These are phyloP conservation scores for Digitaria exilis DNA, from an alignment of 202 grass and related monocot species.

Conservation along the genomic window DNA sequence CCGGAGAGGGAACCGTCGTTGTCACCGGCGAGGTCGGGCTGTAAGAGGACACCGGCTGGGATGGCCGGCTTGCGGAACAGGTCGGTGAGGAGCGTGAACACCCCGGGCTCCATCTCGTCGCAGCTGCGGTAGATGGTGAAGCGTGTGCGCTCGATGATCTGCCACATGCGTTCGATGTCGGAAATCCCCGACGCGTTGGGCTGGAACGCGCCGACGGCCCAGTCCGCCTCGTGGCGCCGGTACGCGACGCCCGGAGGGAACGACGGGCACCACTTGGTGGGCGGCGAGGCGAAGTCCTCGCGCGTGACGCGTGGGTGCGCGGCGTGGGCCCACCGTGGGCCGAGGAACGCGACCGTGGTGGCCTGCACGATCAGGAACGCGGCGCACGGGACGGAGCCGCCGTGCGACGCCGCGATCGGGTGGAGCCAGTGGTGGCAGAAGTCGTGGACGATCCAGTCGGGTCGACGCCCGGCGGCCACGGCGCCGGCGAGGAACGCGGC, in stretches of 20 bases:
- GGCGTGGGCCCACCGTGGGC: neutral
- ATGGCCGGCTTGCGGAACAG: constrained; percentile 29
- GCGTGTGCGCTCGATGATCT: neutral
- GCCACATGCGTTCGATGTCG: neutral
- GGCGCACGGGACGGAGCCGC: constrained; percentile 45
- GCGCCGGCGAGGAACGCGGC: constrained; percentile 15
- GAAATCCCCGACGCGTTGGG: constrained; percentile 32
- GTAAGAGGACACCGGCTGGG: constrained; percentile 30
- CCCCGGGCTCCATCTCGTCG: constrained; percentile 29
- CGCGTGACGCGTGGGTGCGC: neutral
- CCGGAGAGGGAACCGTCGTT: neutral
- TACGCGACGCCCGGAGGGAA: neutral
- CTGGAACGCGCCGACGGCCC: neutral
- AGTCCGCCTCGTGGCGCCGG: constrained; percentile 22
- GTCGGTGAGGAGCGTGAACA: constrained; percentile 16
- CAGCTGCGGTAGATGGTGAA: constrained; percentile 32
- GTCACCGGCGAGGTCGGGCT: neutral
- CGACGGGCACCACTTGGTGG: neutral
- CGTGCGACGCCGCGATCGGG: constrained; percentile 27
- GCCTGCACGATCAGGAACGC: constrained; percentile 2
- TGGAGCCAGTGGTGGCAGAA: constrained; percentile 39
- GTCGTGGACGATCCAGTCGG: constrained; percentile 61
- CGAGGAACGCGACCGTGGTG: neutral
- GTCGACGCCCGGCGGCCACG: neutral
- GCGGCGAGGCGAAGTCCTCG: neutral